phyloP scores from a whole-genome alignment of 371 early-diverging fungal genomes.

The Apophysomyces ossiformis region DNA sequence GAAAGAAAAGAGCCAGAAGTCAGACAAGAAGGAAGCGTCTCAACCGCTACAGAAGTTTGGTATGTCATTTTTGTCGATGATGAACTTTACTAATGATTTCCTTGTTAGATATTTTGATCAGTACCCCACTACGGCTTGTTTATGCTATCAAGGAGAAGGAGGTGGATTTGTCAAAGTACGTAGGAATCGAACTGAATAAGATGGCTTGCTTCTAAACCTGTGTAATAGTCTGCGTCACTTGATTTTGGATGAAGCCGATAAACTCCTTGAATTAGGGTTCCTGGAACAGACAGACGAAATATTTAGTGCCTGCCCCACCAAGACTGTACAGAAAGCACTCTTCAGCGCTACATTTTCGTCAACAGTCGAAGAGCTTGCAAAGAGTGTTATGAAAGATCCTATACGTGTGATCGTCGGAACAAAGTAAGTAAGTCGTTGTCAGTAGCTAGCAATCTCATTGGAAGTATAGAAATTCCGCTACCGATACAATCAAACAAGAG shows the following conservation, averaged over 20 bases:
- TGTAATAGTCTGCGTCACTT: conserved; percentile 63
- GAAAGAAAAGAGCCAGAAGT: conserved; percentile 62
- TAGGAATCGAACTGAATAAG: neutral
- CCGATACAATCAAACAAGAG: conserved; percentile 88
- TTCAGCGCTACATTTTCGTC: conserved; percentile 96
- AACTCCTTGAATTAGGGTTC: conserved; percentile 90
- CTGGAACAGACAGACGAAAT: conserved; percentile 90
- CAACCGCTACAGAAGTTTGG: conserved; percentile 74
- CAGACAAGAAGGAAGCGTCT: conserved; percentile 70
- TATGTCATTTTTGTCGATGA: conserved; percentile 3
- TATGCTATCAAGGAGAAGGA: conserved; percentile 82
- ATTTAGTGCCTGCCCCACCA: conserved; percentile 82
- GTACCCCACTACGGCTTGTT: conserved; percentile 91
- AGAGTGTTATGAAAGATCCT: conserved; percentile 88
- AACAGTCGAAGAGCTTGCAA: conserved; percentile 89
- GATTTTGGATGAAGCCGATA: conserved; percentile 95
- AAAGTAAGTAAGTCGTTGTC: conserved; percentile 50
- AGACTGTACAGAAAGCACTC: conserved; percentile 78
- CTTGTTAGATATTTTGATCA: conserved; percentile 80
- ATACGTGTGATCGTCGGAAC: conserved; percentile 90
- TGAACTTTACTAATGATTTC: neutral
- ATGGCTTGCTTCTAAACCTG: no score
- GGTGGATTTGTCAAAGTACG: conserved; percentile 74
- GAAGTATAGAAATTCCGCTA: conserved; percentile 76
- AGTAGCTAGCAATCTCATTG: neutral